These are phyloP conservation scores for Aspergillus intermedius DNA, from an alignment of 2,329 filamentous ascomycete genomes.

Conservation along the genomic window DNA sequence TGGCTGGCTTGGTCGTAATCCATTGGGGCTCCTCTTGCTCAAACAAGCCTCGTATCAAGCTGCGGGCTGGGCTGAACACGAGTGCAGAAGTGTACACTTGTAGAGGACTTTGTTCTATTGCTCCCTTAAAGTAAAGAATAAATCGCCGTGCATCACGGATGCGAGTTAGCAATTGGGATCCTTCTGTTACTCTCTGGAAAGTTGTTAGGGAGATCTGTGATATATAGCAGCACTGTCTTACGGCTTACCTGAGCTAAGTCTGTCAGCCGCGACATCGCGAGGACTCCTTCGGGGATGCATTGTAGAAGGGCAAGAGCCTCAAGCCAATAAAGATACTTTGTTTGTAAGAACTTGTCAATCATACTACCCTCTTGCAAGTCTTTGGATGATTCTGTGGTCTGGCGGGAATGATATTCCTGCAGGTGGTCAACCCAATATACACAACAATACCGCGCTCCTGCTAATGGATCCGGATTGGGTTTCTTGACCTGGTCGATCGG, in stretches of 20 bases:
- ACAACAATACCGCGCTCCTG: constrained; percentile 25
- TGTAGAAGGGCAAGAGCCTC: constrained; percentile 21
- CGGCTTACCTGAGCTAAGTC: constrained; percentile 6
- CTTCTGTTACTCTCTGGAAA: not conserved
- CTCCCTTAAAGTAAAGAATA: constrained; percentile 16
- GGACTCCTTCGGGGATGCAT: constrained; percentile 10
- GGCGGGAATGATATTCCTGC: not conserved
- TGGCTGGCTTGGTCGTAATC: not conserved
- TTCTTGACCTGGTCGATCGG: constrained; percentile 7
- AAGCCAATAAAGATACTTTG: constrained; percentile 22
- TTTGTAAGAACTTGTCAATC: constrained; percentile 14
- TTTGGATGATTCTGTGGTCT: not conserved
- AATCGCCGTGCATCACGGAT: constrained; percentile 21
- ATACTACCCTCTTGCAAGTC: constrained; percentile 9
- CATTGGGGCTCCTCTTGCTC: not conserved
- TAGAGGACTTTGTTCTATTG: constrained; percentile 17
- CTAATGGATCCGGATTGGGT: constrained; percentile 20
- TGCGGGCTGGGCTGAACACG: constrained; percentile 19
- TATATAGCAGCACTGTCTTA: not conserved
- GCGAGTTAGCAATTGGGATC: not conserved
- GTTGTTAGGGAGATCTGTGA: not conserved
- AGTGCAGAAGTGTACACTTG: constrained; percentile 24
- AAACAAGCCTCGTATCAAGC: constrained; percentile 11
- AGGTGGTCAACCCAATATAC: constrained; percentile 33
- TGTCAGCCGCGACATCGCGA: constrained; percentile 15